Conservation (phyloP, 768 basidiomycete genomes). For the Boletus vermiculosoides region DNA sequence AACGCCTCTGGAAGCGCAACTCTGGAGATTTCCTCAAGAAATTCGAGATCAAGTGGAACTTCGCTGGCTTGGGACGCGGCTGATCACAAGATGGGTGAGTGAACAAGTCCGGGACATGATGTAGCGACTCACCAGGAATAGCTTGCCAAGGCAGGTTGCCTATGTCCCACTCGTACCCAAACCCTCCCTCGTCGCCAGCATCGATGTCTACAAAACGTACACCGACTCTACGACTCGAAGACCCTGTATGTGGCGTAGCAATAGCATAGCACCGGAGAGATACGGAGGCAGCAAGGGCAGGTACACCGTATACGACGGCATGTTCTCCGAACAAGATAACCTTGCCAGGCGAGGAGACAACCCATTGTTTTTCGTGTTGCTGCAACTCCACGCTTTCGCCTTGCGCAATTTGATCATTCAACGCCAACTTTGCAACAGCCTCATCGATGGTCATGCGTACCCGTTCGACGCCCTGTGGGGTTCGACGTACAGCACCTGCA, state of each 20-base stretch:
- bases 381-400: not conserved
- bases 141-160: slow-evolving; percentile 77
- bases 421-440: slow-evolving; percentile 68
- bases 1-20: slow-evolving; percentile 35
- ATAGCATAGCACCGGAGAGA: slow-evolving; percentile 94
- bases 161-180: slow-evolving; percentile 80
- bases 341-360: slow-evolving; percentile 96
- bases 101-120: not conserved
- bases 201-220: slow-evolving; percentile 80
- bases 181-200: slow-evolving; percentile 35
- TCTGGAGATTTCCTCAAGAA: slow-evolving; percentile 68
- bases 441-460: slow-evolving; percentile 51
- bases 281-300: slow-evolving; percentile 92
- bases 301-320: slow-evolving; percentile 97
- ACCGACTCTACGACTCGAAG: slow-evolving; percentile 41
- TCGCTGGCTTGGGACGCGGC: slow-evolving; percentile 20
- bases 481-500: slow-evolving; percentile 78
- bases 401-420: slow-evolving; percentile 28
- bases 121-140: slow-evolving; percentile 40
- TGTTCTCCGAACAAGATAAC: slow-evolving; percentile 98
- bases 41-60: slow-evolving; percentile 60
- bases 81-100: not conserved
- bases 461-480: slow-evolving; percentile 40
- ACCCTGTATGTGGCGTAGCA: slow-evolving; percentile 68
- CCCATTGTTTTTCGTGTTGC: slow-evolving; percentile 57